These are phyloP conservation scores for Mycogone perniciosa DNA, from an alignment of 2,329 filamentous ascomycete species.

Conservation along the genomic window DNA sequence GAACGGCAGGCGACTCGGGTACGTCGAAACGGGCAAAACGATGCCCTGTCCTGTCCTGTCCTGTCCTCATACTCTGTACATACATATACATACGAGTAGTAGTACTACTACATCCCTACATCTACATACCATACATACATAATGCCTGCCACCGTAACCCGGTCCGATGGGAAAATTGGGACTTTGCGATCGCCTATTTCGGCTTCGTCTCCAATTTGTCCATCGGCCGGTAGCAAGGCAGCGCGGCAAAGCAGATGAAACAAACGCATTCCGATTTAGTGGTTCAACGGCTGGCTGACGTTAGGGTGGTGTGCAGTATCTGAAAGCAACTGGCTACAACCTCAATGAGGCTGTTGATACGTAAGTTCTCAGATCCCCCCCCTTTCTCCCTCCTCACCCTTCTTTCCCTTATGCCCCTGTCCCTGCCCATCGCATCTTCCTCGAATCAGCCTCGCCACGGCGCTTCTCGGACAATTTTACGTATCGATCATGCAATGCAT, in stretches of 20 bases:
- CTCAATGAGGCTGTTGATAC: slow-evolving; percentile 49
- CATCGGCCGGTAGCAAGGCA: slow-evolving; percentile 7
- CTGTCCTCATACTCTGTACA: neutral
- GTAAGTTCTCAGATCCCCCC: slow-evolving; percentile 39
- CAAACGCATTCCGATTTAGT: slow-evolving; percentile 5
- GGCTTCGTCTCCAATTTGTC: slow-evolving; percentile 6
- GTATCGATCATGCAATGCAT: slow-evolving; percentile 15
- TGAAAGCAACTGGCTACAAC: slow-evolving; percentile 44
- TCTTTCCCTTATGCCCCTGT: slow-evolving; percentile 2
- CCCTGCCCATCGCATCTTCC: slow-evolving; percentile 9
- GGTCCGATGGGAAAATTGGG: slow-evolving; percentile 8
- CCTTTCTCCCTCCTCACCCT: neutral
- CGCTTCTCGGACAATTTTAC: slow-evolving; percentile 22
- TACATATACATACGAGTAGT: too few relatives aligned
- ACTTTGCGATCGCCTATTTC: slow-evolving; percentile 5
- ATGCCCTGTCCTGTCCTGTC: neutral
- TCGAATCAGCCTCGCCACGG: slow-evolving; percentile 8
- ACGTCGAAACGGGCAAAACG: slow-evolving; percentile 21
- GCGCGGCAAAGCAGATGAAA: slow-evolving; percentile 2
- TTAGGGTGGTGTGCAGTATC: slow-evolving; percentile 31
- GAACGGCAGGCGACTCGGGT: slow-evolving; percentile 41
- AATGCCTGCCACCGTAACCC: slow-evolving; percentile 6
- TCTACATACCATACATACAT: slow-evolving; percentile 4
- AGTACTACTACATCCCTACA: neutral
- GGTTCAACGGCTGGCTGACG: slow-evolving; percentile 8